phyloP scores from a whole-genome alignment of 352 stramenopile species.

The Phytophthora aleatoria region DNA sequence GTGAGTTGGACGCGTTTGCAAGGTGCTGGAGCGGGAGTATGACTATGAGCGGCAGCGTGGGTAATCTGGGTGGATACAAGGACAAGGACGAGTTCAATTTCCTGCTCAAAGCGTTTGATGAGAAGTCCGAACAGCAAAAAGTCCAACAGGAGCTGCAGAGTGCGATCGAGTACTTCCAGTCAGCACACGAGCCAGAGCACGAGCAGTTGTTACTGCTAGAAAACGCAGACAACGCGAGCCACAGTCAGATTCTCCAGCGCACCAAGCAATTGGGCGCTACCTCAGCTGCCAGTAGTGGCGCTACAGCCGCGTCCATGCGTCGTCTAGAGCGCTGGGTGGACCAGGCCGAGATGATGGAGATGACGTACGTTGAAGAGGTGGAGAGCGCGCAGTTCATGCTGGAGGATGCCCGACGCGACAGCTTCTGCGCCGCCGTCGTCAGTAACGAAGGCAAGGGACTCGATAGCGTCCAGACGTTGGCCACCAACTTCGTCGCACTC shows the following conservation, averaged over 20 bases:
- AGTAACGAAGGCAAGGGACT: constrained; percentile 60
- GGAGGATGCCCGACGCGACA: constrained; percentile 64
- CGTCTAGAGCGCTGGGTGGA: constrained; percentile 68
- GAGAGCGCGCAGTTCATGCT: constrained; percentile 72
- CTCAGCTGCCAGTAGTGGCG: constrained; percentile 22
- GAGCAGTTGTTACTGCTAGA: constrained; percentile 37
- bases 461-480: constrained; percentile 68
- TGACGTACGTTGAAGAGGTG: constrained; percentile 77
- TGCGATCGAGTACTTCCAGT: constrained; percentile 48
- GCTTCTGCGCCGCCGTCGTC: constrained; percentile 63
- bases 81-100: constrained; percentile 74
- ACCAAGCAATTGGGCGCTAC: constrained; percentile 29
- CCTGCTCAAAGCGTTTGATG: constrained; percentile 70
- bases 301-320: constrained; percentile 44
- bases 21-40: constrained; percentile 48
- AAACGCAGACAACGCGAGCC: constrained; percentile 29
- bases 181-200: constrained; percentile 40
- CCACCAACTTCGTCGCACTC: constrained; percentile 66
- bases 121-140: constrained; percentile 57
- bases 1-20: constrained; percentile 33
- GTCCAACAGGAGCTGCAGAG: constrained; percentile 55
- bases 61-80: constrained; percentile 30
- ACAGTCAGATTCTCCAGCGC: constrained; percentile 33
- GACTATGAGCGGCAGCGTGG: constrained; percentile 41
- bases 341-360: constrained; percentile 64